These are phyloP conservation scores for Trichoderma atrobrunneum DNA, from an alignment of 2,329 filamentous ascomycete species.

Conservation along the genomic window DNA sequence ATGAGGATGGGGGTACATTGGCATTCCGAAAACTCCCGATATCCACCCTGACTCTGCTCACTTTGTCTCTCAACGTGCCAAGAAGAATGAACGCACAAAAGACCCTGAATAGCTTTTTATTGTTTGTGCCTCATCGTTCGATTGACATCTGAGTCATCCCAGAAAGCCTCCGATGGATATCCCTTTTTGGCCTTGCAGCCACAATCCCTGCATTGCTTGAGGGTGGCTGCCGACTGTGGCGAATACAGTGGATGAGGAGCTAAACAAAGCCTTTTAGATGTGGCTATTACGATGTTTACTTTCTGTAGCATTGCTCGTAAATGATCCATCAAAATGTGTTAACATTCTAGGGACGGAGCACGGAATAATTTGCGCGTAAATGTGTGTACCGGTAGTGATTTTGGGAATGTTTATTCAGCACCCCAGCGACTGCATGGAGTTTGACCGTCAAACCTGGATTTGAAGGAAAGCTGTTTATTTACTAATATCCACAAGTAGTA, in stretches of 20 bases:
- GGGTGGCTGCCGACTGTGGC: not conserved
- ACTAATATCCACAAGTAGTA: not conserved
- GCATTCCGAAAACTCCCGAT: conserved; percentile 18
- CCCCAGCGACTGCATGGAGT: not conserved
- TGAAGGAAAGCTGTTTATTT: not conserved
- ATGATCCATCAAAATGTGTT: not conserved
- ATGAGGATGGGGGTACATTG: conserved; percentile 14
- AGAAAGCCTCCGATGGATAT: not conserved
- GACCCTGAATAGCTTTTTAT: not conserved
- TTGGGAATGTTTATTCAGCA: not conserved
- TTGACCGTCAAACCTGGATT: not conserved
- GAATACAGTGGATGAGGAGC: not conserved
- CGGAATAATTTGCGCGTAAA: not conserved
- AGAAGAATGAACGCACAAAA: not conserved
- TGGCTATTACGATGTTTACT: not conserved
- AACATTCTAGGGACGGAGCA: not conserved
- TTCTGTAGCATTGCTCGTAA: not conserved
- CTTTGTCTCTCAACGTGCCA: not conserved
- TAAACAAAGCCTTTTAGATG: not conserved
- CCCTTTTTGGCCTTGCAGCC: not conserved
- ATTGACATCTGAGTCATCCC: not conserved
- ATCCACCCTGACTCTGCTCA: not conserved
- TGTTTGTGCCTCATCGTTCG: not conserved
- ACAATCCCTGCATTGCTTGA: not conserved
- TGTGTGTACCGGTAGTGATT: not conserved